A percentile compares a stretch with the other conserved stretches of the same genome.
Conservation (phyloP, 768 basidiomycete genomes). For the Plicaturopsis crispa region DNA sequence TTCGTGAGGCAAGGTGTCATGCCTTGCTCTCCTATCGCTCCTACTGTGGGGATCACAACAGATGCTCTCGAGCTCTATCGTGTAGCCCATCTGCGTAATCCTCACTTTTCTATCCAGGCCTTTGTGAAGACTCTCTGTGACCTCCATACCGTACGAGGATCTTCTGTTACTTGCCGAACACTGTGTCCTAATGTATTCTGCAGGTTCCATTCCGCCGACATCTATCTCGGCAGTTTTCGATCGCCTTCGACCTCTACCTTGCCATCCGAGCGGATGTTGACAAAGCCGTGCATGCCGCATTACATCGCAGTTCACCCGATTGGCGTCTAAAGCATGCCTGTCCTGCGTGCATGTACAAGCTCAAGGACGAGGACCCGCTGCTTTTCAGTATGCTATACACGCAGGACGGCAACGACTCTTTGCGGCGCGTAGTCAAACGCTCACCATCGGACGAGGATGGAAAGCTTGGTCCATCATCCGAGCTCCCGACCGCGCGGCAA, state of each 20-base stretch:
- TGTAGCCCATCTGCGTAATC: constrained; percentile 5
- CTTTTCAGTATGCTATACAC: constrained; percentile 6
- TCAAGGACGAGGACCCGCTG: constrained; percentile 8
- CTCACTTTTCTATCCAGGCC: constrained; percentile 11
- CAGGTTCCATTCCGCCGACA: constrained; percentile 5
- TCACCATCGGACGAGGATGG: constrained; percentile 1
- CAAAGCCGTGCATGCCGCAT: constrained; percentile 4
- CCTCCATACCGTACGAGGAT: constrained; percentile 4
- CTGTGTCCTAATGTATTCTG: background rate
- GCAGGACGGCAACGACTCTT: constrained; percentile 8
- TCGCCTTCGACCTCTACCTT: constrained; percentile 19
- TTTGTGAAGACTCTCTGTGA: constrained; percentile 11
- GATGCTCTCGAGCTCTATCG: constrained; percentile 10
- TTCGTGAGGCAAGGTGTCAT: constrained; percentile 3
- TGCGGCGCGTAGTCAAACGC: background rate
- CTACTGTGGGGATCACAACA: constrained; percentile 2
- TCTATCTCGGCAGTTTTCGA: constrained; percentile 15
- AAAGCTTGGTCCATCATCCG: background rate
- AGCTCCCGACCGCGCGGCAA: background rate
- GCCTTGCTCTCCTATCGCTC: constrained; percentile 6
- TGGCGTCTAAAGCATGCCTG: constrained; percentile 7
- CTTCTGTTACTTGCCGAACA: background rate
- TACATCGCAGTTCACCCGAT: constrained; percentile 9
- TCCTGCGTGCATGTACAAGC: constrained; percentile 6
- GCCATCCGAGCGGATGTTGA: constrained; percentile 13